Evolutionary conservation across 371 early-diverging fungal genomes (phyloP), one percentile per base, ranked within the genome.

Genomic region (Mortierella polycephala): DNA sequence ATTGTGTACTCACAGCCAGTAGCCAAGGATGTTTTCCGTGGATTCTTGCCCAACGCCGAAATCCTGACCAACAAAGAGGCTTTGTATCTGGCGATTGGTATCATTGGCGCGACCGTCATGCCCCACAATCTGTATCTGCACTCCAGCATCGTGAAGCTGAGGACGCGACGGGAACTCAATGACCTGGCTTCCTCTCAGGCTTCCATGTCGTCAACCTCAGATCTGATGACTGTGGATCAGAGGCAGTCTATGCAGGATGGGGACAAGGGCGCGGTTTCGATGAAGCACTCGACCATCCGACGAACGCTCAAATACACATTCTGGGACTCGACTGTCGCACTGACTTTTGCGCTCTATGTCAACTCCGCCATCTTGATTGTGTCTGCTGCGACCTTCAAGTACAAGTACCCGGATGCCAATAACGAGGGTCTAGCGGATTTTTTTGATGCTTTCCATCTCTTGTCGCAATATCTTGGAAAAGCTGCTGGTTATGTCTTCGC

Each of bases 311-410:
- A 66, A 14, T 87, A 84, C 70, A 81, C 90, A 0, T 69, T 76
- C 50, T 56, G 89, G 54, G 95, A 94, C 74, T 86, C 90, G 16
- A 72, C 88, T n/a, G 73, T 94, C 1, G 92, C 94, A 0, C 70
- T 95, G 20, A 83, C 86, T 0, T 89, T 91, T 77, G 95, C 95
- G 0, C 83, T 94, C 45, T 86, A 93, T 67, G 89, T 95, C 62
- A 95, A 94, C 81, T 88, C 89, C 21, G 87, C 93, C 20, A 95
- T 95, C 53, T 75, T 95, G 18, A 90, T 93, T 30, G 94, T 95
- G 21, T 85, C 94, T n/a, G 85, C 90, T 7, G 88, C 95, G n/a
- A 86, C 90, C 47, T 95, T 95, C 80, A 88, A 83, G 74, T 90
- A 88, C 67, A 81, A 83, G 37, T 71, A 71, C 18, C 63, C 71